Percentiles rank a stretch among this genome's conserved stretches.
phyloP scores from a whole-genome alignment of 2,329 filamentous ascomycete genomes.

The Rhinocladiella mackenziei region DNA sequence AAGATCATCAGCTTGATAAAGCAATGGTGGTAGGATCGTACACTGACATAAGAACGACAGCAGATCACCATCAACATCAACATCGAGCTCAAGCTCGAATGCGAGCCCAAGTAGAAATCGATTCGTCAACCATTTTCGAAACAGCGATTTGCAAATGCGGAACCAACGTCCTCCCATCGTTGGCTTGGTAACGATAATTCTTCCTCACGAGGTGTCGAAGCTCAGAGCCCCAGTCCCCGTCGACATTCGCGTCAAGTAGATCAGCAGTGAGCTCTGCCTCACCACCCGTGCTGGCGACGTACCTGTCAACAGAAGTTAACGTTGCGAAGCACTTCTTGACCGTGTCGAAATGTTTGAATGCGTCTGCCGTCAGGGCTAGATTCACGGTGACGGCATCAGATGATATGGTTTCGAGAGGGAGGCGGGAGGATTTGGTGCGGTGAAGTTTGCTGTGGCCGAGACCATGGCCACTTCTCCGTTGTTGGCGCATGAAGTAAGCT shows the following conservation, averaged over 20 bases:
- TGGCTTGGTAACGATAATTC: background rate
- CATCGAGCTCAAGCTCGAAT: too few relatives aligned
- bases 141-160: background rate
- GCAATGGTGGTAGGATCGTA: too few relatives aligned
- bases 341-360: background rate
- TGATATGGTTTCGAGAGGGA: background rate
- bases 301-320: background rate
- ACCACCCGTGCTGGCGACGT: background rate
- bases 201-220: background rate
- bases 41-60: too few relatives aligned
- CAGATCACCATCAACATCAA: too few relatives aligned
- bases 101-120: too few relatives aligned
- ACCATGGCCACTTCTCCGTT: too few relatives aligned
- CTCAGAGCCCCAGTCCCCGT: background rate
- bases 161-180: background rate
- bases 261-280: background rate
- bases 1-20: too few relatives aligned
- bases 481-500: conserved; percentile 1
- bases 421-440: background rate
- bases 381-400: background rate
- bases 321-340: background rate
- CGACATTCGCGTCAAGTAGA: background rate
- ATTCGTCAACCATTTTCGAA: too few relatives aligned
- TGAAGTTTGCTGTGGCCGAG: background rate
- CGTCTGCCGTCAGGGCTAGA: background rate